These are phyloP conservation scores for Millerozyma acaciae DNA, from an alignment of 805 yeast species.

Conservation along the genomic window DNA sequence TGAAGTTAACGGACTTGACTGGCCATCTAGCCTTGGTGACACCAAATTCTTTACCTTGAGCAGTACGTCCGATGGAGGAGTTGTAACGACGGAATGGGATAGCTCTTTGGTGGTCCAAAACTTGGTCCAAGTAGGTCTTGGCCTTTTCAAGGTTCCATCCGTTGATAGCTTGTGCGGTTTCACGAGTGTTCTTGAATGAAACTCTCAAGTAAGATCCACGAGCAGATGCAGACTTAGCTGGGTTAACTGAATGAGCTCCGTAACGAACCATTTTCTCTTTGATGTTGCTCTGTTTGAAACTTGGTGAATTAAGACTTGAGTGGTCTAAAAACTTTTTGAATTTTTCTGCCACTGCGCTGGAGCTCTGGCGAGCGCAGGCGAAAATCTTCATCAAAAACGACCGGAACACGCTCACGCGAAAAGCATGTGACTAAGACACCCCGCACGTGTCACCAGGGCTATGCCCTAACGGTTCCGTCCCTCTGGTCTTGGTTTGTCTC, in stretches of 20 bases:
- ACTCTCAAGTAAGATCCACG: constrained; percentile 99
- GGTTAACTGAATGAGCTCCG: constrained; percentile 99
- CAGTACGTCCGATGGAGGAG: constrained; percentile 97
- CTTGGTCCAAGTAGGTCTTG: constrained; percentile 92
- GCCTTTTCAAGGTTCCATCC: constrained; percentile 98
- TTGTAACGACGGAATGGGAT: constrained; percentile 98
- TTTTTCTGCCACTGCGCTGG: constrained; percentile 2
- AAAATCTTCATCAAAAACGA: no score
- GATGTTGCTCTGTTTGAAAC: constrained; percentile 1
- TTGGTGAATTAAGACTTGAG: neutral
- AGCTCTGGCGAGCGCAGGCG: no score
- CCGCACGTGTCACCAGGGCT: no score
- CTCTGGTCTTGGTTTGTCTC: no score
- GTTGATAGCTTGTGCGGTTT: constrained; percentile 95
- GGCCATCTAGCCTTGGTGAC: constrained; percentile 99
- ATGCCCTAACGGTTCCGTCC: no score
- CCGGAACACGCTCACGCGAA: no score
- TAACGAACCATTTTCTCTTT: constrained; percentile 86
- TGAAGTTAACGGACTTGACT: constrained; percentile 93
- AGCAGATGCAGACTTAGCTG: constrained; percentile 98
- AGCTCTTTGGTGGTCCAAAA: constrained; percentile 97
- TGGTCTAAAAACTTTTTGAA: constrained; percentile 2
- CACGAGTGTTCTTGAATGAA: constrained; percentile 99
- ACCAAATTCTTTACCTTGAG: constrained; percentile 99
- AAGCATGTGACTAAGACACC: no score